Evolutionary conservation across 192 early-diverging fungal species (phyloP).

Genomic region (Backusella morwellensis): DNA sequence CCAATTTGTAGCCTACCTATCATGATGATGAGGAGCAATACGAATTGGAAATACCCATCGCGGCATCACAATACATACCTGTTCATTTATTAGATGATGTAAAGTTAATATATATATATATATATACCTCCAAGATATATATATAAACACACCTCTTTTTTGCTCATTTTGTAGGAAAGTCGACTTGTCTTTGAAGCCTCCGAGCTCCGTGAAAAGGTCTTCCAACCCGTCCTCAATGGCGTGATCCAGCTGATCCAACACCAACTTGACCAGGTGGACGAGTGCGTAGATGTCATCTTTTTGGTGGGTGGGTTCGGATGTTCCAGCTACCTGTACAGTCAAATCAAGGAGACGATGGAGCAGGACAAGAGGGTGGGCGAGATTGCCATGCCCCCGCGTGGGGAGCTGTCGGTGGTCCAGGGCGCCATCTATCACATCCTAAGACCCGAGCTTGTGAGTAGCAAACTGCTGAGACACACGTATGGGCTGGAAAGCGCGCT

Average conservation of each 20-base stretch:
- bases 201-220: conserved; percentile 44
- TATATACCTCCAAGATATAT: background rate
- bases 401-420: conserved; percentile 48
- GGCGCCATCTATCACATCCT: conserved; percentile 47
- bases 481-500: conserved; percentile 44
- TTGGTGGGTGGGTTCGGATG: conserved; percentile 56
- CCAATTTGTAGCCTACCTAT: conserved; percentile 35
- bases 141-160: background rate
- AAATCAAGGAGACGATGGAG: conserved; percentile 31
- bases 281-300: conserved; percentile 41
- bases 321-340: conserved; percentile 40
- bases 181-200: conserved; percentile 31
- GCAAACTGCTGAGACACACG: conserved; percentile 37
- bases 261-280: conserved; percentile 37
- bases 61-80: conserved; percentile 17
- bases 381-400: conserved; percentile 41
- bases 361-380: conserved; percentile 20
- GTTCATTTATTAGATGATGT: conserved; percentile 8
- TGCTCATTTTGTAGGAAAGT: conserved; percentile 11
- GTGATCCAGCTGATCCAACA: conserved; percentile 40
- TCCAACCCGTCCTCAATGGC: conserved; percentile 40
- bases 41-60: conserved; percentile 37
- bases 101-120: too few species aligned
- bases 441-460: conserved; percentile 32
- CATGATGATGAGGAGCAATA: conserved; percentile 46